A percentile compares a stretch with the other conserved stretches of the same genome.
phyloP scores from a whole-genome alignment of 345 rosid genomes.

The Salix koriyanagi region DNA sequence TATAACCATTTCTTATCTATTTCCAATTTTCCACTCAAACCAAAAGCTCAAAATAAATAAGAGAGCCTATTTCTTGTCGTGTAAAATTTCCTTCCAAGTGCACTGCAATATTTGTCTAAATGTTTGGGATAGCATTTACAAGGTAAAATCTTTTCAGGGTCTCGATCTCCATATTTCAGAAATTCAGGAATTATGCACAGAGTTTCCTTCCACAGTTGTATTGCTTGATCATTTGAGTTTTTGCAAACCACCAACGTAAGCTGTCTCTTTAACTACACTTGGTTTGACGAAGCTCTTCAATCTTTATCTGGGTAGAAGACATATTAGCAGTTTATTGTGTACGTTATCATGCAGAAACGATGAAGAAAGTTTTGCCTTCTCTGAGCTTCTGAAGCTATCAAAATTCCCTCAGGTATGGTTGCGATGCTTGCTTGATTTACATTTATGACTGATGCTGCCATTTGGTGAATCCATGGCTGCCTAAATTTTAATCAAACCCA shows the following conservation, averaged over 20 bases:
- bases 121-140: background rate
- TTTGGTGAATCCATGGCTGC: background rate
- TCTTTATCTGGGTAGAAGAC: background rate
- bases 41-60: background rate
- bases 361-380: conserved; percentile 52
- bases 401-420: conserved; percentile 69
- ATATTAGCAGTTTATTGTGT: conserved; percentile 8
- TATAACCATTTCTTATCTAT: conserved; percentile 15
- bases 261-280: conserved; percentile 5
- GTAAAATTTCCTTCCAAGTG: background rate
- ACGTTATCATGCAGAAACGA: conserved; percentile 49
- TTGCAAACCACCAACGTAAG: conserved; percentile 82
- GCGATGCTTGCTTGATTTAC: background rate
- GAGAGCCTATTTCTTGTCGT: background rate
- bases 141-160: conserved; percentile 49
- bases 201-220: conserved; percentile 69
- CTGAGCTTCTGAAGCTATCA: conserved; percentile 68
- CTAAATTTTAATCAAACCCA: background rate
- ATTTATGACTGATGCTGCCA: background rate
- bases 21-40: background rate
- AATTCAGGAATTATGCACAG: conserved; percentile 69
- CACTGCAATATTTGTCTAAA: background rate
- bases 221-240: conserved; percentile 86
- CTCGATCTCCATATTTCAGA: conserved; percentile 69
- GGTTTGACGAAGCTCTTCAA: conserved; percentile 5